Base-by-base conservation (phyloP, 495 filamentous ascomycete species). In the Aspergillus baeticus region DNA sequence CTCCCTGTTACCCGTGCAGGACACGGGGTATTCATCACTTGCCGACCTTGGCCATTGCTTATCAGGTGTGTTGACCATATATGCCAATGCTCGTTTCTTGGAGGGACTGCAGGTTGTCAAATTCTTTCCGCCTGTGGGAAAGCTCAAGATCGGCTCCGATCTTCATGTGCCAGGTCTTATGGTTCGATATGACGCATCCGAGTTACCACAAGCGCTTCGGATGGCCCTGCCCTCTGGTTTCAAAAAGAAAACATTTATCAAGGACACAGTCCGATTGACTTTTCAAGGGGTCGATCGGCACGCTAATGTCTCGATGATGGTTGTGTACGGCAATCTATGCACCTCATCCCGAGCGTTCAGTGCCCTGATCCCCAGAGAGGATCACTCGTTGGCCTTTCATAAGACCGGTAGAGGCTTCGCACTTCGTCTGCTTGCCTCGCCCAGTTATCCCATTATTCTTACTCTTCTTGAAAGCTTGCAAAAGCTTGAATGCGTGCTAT, bases 281-380 rank as follows among this genome's bases (percentile, higher is more conserved):
- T 78, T 76, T 51, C 67, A 72, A 45, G 75, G 75, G 29, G 61
- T 77, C n/a, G 73, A 78, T 58, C 60, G 49, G 34, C 57, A 60
- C 18, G 67, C 51, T 29, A 66, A 69, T 22, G 63, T 61, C 39
- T 69, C 64, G 34, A 71, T 72, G n/a, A 51, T 78, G n/a, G 64
- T 77, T 39, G 74, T 71, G 5, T 67, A 75, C 49, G 74, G 75
- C 33, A 68, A 57, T 36, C 51, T 77, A 10, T 54, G 35, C 37
- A 58, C 35, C 17, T 58, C 69, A 15, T 59, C 68, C 37, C 69
- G 66, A 36, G 49, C 57, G 22, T 62, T 75, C 11, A 45, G 57
- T 15, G 23, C 60, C 0, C 62, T 74, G 11, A 56, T 66, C 21
- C 65, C 69, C 6, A 68, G 65, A 33, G 53, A 53, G 21, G 69